Evolutionary conservation across 176 grass and related monocot species (phyloP).

Genomic region (Avena eriantha): DNA sequence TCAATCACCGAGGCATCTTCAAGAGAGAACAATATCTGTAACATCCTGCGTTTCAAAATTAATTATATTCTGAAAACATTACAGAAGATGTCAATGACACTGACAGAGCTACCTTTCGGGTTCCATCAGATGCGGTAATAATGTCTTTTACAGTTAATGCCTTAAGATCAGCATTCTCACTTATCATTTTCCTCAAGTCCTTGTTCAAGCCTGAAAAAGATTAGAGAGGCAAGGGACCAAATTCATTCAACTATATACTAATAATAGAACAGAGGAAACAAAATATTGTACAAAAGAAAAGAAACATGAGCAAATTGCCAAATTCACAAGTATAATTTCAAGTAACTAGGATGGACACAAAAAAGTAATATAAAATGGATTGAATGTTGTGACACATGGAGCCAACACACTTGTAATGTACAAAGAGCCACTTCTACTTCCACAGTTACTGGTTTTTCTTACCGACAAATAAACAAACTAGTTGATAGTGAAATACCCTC

Average conservation of each 20-base stretch:
- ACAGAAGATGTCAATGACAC: slow-evolving; percentile 25
- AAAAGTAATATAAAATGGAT: not conserved
- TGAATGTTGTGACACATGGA: slow-evolving; percentile 18
- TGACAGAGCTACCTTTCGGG: slow-evolving; percentile 73
- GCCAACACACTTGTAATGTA: not conserved
- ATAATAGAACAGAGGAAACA: not conserved
- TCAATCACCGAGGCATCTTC: slow-evolving; percentile 86
- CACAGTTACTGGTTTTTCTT: not conserved
- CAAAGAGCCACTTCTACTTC: not conserved
- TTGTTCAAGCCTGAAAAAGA: slow-evolving; percentile 82
- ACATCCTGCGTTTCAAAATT: slow-evolving; percentile 69
- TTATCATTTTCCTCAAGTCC: slow-evolving; percentile 88
- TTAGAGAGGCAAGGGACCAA: not conserved
- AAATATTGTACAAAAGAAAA: slow-evolving; percentile 4
- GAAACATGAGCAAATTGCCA: slow-evolving; percentile 4
- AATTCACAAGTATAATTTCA: slow-evolving; percentile 11
- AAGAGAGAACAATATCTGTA: slow-evolving; percentile 95
- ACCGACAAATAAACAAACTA: slow-evolving; percentile 14
- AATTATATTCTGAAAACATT: slow-evolving; percentile 55
- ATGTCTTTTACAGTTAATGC: slow-evolving; percentile 85
- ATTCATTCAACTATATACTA: not conserved
- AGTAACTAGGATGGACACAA: not conserved
- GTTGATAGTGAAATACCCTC: not conserved
- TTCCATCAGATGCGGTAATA: slow-evolving; percentile 77
- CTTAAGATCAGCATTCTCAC: slow-evolving; percentile 69